Evolutionary conservation across 257 asterid genomes (phyloP).

Genomic region (Ocimum tenuiflorum): DNA sequence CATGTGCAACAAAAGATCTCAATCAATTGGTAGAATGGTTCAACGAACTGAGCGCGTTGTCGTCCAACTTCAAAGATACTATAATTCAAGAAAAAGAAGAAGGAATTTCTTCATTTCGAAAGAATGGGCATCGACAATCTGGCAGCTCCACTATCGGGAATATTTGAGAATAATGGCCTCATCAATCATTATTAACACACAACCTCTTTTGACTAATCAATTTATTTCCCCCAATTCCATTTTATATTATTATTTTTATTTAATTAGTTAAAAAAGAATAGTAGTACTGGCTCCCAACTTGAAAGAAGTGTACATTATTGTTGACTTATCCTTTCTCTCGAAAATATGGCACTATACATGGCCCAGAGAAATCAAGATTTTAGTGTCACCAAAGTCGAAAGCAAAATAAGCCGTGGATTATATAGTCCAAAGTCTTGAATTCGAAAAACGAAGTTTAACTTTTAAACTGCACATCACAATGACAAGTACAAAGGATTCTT

Average conservation of each 20-base stretch:
- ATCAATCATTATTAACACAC: constrained; percentile 17
- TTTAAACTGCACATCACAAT: too few relatives aligned
- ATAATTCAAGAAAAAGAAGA: too few relatives aligned
- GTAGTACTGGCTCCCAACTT: background rate
- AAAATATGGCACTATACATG: constrained; percentile 5
- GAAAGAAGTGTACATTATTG: background rate
- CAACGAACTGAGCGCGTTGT: too few relatives aligned
- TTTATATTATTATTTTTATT: background rate
- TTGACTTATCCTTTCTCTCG: background rate
- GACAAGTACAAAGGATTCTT: too few relatives aligned
- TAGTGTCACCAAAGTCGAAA: background rate
- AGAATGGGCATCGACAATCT: background rate
- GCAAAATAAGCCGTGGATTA: too few relatives aligned
- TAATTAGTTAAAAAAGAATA: background rate
- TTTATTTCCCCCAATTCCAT: constrained; percentile 6
- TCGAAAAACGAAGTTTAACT: too few relatives aligned
- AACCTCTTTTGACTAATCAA: constrained; percentile 19
- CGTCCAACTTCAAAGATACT: too few relatives aligned
- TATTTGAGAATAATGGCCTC: background rate
- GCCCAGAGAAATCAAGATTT: background rate
- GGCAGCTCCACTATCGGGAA: constrained; percentile 18
- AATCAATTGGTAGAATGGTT: too few relatives aligned
- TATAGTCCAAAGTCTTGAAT: too few relatives aligned
- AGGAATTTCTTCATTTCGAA: too few relatives aligned
- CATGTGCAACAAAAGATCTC: too few relatives aligned